A percentile compares a stretch with the other conserved stretches of the same genome.
phyloP scores from a whole-genome alignment of 202 grass and related monocot genomes.

The Dendrocalamus latiflorus region DNA sequence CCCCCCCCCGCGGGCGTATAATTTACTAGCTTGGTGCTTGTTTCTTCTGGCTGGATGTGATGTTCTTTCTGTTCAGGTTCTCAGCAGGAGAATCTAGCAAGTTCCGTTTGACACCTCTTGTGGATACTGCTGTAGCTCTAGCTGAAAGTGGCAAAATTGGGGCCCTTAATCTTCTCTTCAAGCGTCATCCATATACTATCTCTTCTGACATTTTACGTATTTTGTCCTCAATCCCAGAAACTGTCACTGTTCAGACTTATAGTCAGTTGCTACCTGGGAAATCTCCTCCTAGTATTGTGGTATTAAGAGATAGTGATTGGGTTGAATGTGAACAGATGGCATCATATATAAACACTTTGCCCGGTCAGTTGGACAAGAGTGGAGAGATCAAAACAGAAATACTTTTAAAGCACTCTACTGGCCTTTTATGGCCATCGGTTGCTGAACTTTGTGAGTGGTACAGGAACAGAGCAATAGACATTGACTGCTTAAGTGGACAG shows the following conservation, averaged over 20 bases:
- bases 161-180: constrained; percentile 92
- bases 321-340: constrained; percentile 81
- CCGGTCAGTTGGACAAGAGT: constrained; percentile 37
- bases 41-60: constrained; percentile 29
- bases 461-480: constrained; percentile 71
- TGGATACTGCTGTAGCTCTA: constrained; percentile 61
- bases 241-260: constrained; percentile 79
- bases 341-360: constrained; percentile 53
- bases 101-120: constrained; percentile 63
- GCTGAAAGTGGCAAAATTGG: constrained; percentile 98
- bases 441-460: constrained; percentile 82
- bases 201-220: constrained; percentile 55
- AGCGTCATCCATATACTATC: constrained; percentile 89
- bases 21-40: constrained; percentile 10
- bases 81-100: constrained; percentile 65
- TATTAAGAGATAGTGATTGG: constrained; percentile 87
- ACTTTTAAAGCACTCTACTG: constrained; percentile 57
- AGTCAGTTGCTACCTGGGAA: constrained; percentile 80
- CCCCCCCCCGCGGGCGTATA: too few relatives aligned
- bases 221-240: constrained; percentile 88
- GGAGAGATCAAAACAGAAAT: constrained; percentile 69
- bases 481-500: constrained; percentile 96
- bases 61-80: constrained; percentile 62
- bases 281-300: constrained; percentile 51
- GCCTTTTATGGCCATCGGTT: constrained; percentile 76